Evolutionary conservation across 345 rosid genomes (phyloP), one percentile per base, ranked within the genome.

Genomic region (Sonneratia caseolaris): DNA sequence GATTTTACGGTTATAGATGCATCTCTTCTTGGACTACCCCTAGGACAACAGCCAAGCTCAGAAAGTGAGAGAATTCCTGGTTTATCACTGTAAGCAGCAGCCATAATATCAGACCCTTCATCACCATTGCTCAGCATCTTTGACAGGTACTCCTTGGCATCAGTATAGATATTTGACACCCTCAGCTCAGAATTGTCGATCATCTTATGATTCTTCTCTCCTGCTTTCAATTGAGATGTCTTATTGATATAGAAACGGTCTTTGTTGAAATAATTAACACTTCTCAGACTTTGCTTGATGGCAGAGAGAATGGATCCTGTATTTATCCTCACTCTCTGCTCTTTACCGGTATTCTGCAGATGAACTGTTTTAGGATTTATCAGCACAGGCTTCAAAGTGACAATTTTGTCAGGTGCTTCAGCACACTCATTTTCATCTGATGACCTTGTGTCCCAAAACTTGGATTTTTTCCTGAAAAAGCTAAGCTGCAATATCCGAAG

Each of bases 81-180:
- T 57, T 92, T 80, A 84, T 74, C 88, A 1, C 87, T 85, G 66
- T 55, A 73, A 40, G 76, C 84, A 68, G 80, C 73, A 62, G 79
- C 79, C 57, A 88, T 84, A 79, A 77, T 70, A 74, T 72, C 81
- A 4, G 68, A 75, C 77, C 77, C 81, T 71, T 74, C 79, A 62
- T 80, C 85, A 62, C 86, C 90, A 76, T 73, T 80, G 66, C 78
- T 83, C 68, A 92, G 79, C 86, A 88, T 85, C 79, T 89, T 96
- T 19, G 88, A 86, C n/a, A 92, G 84, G 82, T 91, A 97, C 78
- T 91, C 92, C 86, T 84, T 92, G 77, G 98, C 97, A 78, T 89
- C 94, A 45, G 77, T 64, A 61, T 92, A 89, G 76, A 94, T 85
- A 76, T 80, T 81, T 19, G 97, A 83, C 69, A 81, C 75, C 73